A percentile compares a stretch with the other conserved stretches of the same genome.
Evolutionary conservation across 768 basidiomycete species (phyloP).

Genomic region (Termitomyces sp.): DNA sequence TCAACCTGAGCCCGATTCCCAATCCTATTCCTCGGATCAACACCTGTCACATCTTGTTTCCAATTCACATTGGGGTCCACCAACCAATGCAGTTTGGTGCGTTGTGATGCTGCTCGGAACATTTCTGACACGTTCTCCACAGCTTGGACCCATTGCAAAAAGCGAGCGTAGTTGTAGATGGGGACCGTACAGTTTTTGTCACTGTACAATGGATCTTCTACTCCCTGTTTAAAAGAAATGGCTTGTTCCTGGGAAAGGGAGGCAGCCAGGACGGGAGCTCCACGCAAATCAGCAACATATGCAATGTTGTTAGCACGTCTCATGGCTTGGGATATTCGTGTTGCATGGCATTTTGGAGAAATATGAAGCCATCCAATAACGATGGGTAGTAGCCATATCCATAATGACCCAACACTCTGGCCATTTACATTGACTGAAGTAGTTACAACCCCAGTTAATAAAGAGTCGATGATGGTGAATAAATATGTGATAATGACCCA

Average conservation of each 20-base stretch:
- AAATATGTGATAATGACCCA: constrained; percentile 43
- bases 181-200: constrained; percentile 22
- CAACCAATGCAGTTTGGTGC: constrained; percentile 9
- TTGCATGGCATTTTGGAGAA: constrained; percentile 36
- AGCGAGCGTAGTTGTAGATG: constrained; percentile 28
- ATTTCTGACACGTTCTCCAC: constrained; percentile 20
- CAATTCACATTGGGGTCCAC: constrained; percentile 15
- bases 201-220: constrained; percentile 10
- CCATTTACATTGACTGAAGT: constrained; percentile 28
- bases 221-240: constrained; percentile 13
- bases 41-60: constrained; percentile 8
- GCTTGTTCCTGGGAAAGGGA: constrained; percentile 14
- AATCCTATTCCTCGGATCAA: constrained; percentile 11
- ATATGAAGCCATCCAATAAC: constrained; percentile 40
- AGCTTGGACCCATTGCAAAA: constrained; percentile 24
- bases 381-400: constrained; percentile 44
- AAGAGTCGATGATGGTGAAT: constrained; percentile 33
- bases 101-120: constrained; percentile 20
- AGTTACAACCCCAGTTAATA: constrained; percentile 19
- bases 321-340: constrained; percentile 26
- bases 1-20: constrained; percentile 18
- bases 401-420: constrained; percentile 36
- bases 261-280: neutral
- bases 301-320: constrained; percentile 26
- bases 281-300: constrained; percentile 18